Conservation (phyloP, 2,329 filamentous ascomycete species). For the Aspergillus fructus region DNA sequence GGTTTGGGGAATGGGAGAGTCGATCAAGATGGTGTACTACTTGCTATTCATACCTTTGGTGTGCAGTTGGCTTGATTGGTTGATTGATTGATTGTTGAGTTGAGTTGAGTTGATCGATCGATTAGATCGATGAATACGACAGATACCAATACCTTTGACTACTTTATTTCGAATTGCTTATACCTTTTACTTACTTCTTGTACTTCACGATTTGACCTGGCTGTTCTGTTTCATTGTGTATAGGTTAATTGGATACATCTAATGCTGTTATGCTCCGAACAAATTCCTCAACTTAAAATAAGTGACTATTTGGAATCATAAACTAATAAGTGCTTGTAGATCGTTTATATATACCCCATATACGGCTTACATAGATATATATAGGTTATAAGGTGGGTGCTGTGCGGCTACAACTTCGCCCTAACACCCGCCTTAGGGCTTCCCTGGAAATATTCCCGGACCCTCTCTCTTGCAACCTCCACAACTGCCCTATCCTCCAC, state of each 20-base stretch:
- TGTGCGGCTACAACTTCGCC: conserved; percentile 43
- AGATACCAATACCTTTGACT: conserved; percentile 2
- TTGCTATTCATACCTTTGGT: too few species aligned
- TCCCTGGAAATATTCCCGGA: conserved; percentile 71
- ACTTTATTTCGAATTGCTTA: conserved; percentile 1
- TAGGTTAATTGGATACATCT: conserved; percentile 8
- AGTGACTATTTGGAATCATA: not conserved
- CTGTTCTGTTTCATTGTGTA: conserved; percentile 13
- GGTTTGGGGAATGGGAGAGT: not conserved
- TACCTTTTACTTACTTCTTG: not conserved
- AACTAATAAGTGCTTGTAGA: too few species aligned
- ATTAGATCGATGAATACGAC: conserved; percentile 11
- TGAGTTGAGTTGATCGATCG: conserved; percentile 1
- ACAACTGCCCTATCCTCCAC: conserved; percentile 79
- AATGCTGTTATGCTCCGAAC: conserved; percentile 2
- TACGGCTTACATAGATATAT: not conserved
- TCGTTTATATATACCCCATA: not conserved
- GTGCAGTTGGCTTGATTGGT: not conserved
- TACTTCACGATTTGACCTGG: conserved; percentile 1
- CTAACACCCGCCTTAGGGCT: conserved; percentile 18
- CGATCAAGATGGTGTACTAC: not conserved
- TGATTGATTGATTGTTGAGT: not conserved
- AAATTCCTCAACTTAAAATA: not conserved
- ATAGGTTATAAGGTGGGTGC: not conserved
- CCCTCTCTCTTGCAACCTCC: conserved; percentile 67